phyloP scores from a whole-genome alignment of 371 early-diverging fungal species.

The Apophysomyces sp. region DNA sequence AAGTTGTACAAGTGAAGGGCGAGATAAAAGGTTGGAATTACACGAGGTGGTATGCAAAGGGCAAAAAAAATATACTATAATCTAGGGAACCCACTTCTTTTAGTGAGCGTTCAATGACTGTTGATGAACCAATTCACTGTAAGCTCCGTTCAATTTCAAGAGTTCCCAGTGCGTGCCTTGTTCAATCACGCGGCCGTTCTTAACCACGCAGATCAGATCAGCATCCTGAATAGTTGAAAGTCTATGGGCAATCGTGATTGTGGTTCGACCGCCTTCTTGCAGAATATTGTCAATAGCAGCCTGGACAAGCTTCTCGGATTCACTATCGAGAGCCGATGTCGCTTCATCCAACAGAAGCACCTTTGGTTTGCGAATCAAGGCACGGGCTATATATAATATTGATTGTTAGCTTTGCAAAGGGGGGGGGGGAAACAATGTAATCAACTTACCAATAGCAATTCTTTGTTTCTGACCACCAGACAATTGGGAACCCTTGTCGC shows the following conservation, averaged over 20 bases:
- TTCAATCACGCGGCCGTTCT: slow-evolving; percentile 78
- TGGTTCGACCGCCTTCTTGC: slow-evolving; percentile 57
- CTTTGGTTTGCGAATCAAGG: slow-evolving; percentile 33
- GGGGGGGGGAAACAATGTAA: slow-evolving; percentile 35
- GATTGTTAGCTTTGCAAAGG: background rate
- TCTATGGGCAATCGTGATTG: slow-evolving; percentile 66
- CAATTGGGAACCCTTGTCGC: slow-evolving; percentile 79
- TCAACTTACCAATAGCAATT: slow-evolving; percentile 49
- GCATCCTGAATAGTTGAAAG: slow-evolving; percentile 67
- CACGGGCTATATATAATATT: slow-evolving; percentile 23
- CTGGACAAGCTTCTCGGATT: slow-evolving; percentile 90
- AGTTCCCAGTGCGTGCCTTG: slow-evolving; percentile 80
- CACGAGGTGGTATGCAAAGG: background rate
- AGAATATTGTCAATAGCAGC: slow-evolving; percentile 79
- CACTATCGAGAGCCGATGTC: slow-evolving; percentile 90
- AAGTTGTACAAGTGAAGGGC: too few relatives aligned
- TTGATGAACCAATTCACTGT: slow-evolving; percentile 38
- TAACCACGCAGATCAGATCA: slow-evolving; percentile 76
- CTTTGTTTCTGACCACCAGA: slow-evolving; percentile 92
- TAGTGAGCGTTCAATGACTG: slow-evolving; percentile 45
- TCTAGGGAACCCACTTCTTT: background rate
- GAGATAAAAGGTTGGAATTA: too few relatives aligned
- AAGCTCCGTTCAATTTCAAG: slow-evolving; percentile 41
- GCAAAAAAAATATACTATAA: background rate
- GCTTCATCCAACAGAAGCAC: slow-evolving; percentile 91